Percentiles rank a stretch among this genome's conserved stretches.
Conservation (phyloP, 352 stramenopile species). For the Globisporangium middletonii region DNA sequence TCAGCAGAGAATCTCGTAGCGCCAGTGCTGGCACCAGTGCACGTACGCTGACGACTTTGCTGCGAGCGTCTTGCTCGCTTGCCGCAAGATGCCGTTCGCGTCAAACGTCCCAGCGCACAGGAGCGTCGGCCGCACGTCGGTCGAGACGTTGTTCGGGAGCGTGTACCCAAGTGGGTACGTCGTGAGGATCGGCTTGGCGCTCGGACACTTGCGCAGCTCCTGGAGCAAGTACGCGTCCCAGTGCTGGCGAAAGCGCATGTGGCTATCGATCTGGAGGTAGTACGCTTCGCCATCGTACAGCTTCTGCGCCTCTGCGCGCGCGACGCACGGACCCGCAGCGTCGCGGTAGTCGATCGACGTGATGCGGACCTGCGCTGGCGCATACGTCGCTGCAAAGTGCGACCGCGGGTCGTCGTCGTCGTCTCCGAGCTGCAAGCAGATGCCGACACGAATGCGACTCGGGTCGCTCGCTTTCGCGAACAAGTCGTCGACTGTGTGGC, state of each 20-base stretch:
- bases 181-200: conserved; percentile 78
- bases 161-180: conserved; percentile 92
- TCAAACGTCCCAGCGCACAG: conserved; percentile 62
- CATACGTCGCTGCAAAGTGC: conserved; percentile 36
- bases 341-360: conserved; percentile 58
- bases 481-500: conserved; percentile 78
- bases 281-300: conserved; percentile 85
- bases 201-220: conserved; percentile 43
- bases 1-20: not conserved
- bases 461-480: conserved; percentile 53
- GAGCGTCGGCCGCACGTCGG: conserved; percentile 44
- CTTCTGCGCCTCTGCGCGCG: conserved; percentile 69
- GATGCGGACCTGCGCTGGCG: conserved; percentile 32
- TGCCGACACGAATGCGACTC: conserved; percentile 70
- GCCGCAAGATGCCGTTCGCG: conserved; percentile 38
- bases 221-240: conserved; percentile 91
- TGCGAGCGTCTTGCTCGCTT: conserved; percentile 51
- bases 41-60: conserved; percentile 25
- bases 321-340: conserved; percentile 88
- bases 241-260: conserved; percentile 82
- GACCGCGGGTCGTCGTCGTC: conserved; percentile 28
- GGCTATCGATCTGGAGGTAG: conserved; percentile 94
- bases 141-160: conserved; percentile 58
- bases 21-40: not conserved
- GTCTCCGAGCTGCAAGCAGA: conserved; percentile 81